Evolutionary conservation across 768 basidiomycete species (phyloP), one percentile per base, ranked within the genome.

Genomic region (Paxillus ammoniavirescens): DNA sequence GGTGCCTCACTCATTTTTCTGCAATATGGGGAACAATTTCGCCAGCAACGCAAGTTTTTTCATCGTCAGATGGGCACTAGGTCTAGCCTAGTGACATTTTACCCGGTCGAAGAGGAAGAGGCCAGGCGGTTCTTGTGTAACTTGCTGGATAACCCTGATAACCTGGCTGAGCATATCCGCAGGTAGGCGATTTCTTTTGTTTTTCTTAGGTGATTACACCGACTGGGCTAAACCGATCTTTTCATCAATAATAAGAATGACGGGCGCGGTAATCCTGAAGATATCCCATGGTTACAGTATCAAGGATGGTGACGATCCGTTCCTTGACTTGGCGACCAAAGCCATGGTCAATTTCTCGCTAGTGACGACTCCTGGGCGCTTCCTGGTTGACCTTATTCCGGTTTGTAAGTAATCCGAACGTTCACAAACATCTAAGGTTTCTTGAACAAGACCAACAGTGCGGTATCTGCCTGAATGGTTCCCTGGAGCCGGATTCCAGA

Each of bases 281-380:
- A 61, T 71, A 14, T 71, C 72, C 1, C 69, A 76, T 46, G 77
- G 76, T 3, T 64, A 74, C 17, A 58, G 67, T 10, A 68, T 73
- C 14, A 36, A 63, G 47, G 56, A 61, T 3, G 55, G 62, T 2
- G 42, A 63, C 23, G 76, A 77, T 55, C 71, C 69, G 0, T 67
- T 71, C 23, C 59, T 74, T 13, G 44, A 64, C 23, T 47, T 62
- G 31, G 66, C 66, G 8, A 60, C 73, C 37, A 53, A 55, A 15
- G 65, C 63, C 1, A 57, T 65, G 35, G 38, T 50, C 0, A 54
- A 53, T 15, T 43, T 72, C 5, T 23, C 61, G 1, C 3, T 33
- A 7, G 8, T 54, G 3, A 23, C 35, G 8, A 38, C 26, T 0
- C 58, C 65, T 0, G 59, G 61, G 10, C 36, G 26, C 0, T 67